Percentiles rank a stretch among this genome's conserved stretches.
These are phyloP conservation scores for Trifolium subterraneum DNA, from an alignment of 306 rosid genomes.

Conservation along the genomic window DNA sequence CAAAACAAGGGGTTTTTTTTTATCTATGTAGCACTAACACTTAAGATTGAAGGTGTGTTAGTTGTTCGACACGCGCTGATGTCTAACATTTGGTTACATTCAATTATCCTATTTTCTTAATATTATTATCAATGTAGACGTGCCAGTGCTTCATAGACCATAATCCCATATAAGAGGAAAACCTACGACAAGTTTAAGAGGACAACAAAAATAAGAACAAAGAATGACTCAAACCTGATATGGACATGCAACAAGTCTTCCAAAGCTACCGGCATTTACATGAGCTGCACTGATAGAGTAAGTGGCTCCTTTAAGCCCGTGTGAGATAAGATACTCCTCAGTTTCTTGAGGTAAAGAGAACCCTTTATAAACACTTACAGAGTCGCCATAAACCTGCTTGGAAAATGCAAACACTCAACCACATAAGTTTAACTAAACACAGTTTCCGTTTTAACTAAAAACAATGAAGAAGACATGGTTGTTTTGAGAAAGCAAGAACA, in stretches of 20 bases:
- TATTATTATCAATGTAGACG: background rate
- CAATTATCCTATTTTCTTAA: background rate
- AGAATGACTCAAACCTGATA: constrained; percentile 58
- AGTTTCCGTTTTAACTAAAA: constrained; percentile 18
- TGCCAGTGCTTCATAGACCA: background rate
- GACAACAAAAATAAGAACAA: background rate
- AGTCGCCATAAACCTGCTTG: constrained; percentile 58
- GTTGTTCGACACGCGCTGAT: background rate
- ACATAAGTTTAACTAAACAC: background rate
- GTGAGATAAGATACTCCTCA: constrained; percentile 65
- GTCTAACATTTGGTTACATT: background rate
- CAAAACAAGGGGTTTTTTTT: background rate
- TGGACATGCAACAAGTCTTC: constrained; percentile 67
- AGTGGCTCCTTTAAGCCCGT: constrained; percentile 69
- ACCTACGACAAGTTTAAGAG: background rate
- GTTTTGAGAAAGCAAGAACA: background rate
- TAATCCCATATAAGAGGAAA: background rate
- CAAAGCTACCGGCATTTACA: constrained; percentile 63
- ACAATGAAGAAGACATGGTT: background rate
- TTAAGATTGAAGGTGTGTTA: background rate
- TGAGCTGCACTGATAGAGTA: constrained; percentile 67
- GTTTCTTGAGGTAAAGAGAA: constrained; percentile 63
- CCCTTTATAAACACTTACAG: constrained; percentile 71
- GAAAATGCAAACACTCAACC: constrained; percentile 3
- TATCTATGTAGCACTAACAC: background rate